Evolutionary conservation across 2,329 filamentous ascomycete genomes (phyloP).

Genomic region (Magnaporthiopsis poae): DNA sequence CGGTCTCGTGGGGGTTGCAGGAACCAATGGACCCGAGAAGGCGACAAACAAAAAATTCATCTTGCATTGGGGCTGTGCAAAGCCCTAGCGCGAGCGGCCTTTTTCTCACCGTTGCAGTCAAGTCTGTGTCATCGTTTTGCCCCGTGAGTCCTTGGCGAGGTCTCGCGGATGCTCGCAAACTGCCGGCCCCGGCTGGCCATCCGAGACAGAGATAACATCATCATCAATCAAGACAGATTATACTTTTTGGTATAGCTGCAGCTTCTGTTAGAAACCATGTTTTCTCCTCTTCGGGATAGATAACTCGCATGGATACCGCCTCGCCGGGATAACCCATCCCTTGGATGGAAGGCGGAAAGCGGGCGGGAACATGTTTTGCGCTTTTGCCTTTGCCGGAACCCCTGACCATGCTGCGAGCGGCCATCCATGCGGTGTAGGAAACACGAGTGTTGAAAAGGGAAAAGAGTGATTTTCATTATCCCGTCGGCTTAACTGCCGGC

Average conservation of each 20-base stretch:
- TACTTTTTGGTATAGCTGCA: background rate
- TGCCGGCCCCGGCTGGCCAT: no score
- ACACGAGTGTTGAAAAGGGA: background rate
- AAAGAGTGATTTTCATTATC: background rate
- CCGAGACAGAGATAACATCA: no score
- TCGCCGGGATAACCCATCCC: background rate
- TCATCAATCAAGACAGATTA: no score
- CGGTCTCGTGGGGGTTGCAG: no score
- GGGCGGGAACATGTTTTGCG: background rate
- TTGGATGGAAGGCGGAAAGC: no score
- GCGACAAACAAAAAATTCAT: background rate
- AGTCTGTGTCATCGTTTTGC: background rate
- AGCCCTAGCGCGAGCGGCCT: background rate
- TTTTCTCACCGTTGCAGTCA: background rate
- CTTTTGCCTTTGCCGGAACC: background rate
- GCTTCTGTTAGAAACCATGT: background rate
- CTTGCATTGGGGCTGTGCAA: background rate
- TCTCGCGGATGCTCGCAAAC: background rate
- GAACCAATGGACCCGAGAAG: background rate
- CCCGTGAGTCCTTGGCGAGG: background rate
- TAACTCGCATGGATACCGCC: background rate
- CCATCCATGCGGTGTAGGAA: background rate
- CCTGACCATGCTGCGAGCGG: background rate
- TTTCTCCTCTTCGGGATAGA: background rate
- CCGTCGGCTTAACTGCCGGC: no score